Percentiles rank a stretch among this genome's conserved stretches.
These are phyloP conservation scores for Suillus fuscotomentosus DNA, from an alignment of 768 basidiomycete species.

Conservation along the genomic window DNA sequence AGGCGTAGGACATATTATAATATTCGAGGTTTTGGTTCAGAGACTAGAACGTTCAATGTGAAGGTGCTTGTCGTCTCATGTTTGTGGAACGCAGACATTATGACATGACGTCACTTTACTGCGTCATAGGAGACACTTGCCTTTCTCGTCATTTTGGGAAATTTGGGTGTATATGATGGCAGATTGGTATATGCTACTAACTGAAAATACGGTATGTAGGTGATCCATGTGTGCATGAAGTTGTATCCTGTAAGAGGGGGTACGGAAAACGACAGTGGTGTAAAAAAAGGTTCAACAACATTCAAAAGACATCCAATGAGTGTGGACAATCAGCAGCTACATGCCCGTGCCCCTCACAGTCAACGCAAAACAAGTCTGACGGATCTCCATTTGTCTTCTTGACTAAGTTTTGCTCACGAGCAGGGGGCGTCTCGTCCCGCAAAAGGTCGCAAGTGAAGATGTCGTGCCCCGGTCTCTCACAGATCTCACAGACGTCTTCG, in stretches of 20 bases:
- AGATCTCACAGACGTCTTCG: slow-evolving; percentile 75
- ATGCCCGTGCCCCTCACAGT: slow-evolving; percentile 84
- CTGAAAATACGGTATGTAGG: slow-evolving; percentile 19
- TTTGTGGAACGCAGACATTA: slow-evolving; percentile 1
- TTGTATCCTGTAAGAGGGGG: slow-evolving; percentile 3
- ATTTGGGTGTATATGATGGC: slow-evolving; percentile 1
- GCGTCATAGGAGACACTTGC: slow-evolving; percentile 13
- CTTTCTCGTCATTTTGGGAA: background rate
- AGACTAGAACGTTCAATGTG: background rate
- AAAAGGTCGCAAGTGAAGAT: slow-evolving; percentile 82
- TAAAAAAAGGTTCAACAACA: background rate
- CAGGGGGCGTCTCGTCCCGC: slow-evolving; percentile 46
- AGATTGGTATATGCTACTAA: background rate
- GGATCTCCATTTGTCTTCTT: slow-evolving; percentile 13
- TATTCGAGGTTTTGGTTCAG: background rate
- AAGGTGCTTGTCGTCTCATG: background rate
- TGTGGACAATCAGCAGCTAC: slow-evolving; percentile 76
- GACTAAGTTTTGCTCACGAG: slow-evolving; percentile 13
- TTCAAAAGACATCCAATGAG: slow-evolving; percentile 82
- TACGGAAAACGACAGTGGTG: slow-evolving; percentile 2
- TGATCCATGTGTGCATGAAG: background rate
- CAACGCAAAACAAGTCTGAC: slow-evolving; percentile 65
- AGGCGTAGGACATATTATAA: slow-evolving; percentile 68
- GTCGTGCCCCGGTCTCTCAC: slow-evolving; percentile 82
- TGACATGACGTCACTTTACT: slow-evolving; percentile 11